Percentiles rank a stretch among this genome's conserved stretches.
These are phyloP conservation scores for Scutellaria galericulata DNA, from an alignment of 257 asterid genomes.

Conservation along the genomic window DNA sequence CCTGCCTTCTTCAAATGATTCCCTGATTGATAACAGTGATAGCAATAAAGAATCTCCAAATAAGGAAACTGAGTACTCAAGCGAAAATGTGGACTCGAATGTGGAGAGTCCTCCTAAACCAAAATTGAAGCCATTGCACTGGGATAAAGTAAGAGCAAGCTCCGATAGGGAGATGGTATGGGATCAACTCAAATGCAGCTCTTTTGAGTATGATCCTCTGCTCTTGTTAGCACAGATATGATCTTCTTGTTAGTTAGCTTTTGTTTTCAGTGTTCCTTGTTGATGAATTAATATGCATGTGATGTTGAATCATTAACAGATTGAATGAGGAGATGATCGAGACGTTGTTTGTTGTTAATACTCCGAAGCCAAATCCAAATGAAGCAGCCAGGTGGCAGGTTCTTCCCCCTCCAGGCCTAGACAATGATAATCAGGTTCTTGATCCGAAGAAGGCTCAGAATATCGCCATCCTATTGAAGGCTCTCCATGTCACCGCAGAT, in stretches of 20 bases:
- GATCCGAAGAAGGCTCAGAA: slow-evolving; percentile 97
- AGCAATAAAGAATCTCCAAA: slow-evolving; percentile 34
- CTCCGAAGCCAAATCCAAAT: slow-evolving; percentile 61
- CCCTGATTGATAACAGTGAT: slow-evolving; percentile 33
- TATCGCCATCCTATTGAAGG: slow-evolving; percentile 83
- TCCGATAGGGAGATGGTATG: slow-evolving; percentile 97
- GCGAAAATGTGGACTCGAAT: slow-evolving; percentile 38
- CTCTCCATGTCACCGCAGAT: slow-evolving; percentile 86
- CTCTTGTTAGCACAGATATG: neutral
- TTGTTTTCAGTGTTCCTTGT: neutral
- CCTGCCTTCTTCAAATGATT: slow-evolving; percentile 51
- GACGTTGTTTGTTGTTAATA: slow-evolving; percentile 76
- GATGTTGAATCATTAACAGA: slow-evolving; percentile 47
- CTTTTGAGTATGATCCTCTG: slow-evolving; percentile 66
- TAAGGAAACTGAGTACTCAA: slow-evolving; percentile 32
- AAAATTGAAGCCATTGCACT: slow-evolving; percentile 89
- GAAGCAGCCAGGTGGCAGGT: slow-evolving; percentile 61
- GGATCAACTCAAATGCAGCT: slow-evolving; percentile 94
- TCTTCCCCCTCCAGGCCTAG: slow-evolving; percentile 70
- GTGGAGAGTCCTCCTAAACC: slow-evolving; percentile 69
- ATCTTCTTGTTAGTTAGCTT: neutral
- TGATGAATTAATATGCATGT: neutral
- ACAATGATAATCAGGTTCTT: slow-evolving; percentile 65
- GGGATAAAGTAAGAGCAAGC: slow-evolving; percentile 97
- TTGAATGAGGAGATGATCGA: slow-evolving; percentile 98